Conservation (phyloP, 441 rosid species). For the Breynia disticha region DNA sequence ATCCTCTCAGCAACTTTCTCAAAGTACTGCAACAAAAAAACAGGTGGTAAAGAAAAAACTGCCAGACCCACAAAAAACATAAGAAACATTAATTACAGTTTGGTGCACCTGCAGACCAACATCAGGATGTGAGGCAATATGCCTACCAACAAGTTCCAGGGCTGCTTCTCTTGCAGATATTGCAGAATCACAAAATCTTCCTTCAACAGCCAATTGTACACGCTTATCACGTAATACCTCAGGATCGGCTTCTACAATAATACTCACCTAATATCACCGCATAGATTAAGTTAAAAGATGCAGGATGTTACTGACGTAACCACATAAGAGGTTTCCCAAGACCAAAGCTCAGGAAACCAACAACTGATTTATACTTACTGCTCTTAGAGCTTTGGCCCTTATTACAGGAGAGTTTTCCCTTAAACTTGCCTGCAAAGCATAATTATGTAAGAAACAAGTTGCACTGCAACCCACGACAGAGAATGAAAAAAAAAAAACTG, state of each 20-base stretch:
- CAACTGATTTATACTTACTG: constrained; percentile 37
- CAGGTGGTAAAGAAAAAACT: constrained; percentile 4
- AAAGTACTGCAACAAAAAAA: constrained; percentile 58
- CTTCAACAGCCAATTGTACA: constrained; percentile 96
- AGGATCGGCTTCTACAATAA: constrained; percentile 96
- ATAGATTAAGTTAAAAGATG: constrained; percentile 16
- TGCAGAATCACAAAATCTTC: constrained; percentile 99
- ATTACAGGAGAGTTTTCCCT: constrained; percentile 94
- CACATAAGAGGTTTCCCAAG: not conserved
- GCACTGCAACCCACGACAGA: constrained; percentile 9
- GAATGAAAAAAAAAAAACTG: constrained; percentile 11
- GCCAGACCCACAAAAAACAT: constrained; percentile 7
- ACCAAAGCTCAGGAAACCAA: constrained; percentile 10
- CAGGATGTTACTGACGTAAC: not conserved
- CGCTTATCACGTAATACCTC: constrained; percentile 91
- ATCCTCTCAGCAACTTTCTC: constrained; percentile 98
- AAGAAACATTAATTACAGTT: constrained; percentile 11
- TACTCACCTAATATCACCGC: constrained; percentile 57
- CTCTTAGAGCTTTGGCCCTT: constrained; percentile 94
- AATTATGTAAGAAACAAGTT: constrained; percentile 23
- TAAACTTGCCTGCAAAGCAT: constrained; percentile 70
- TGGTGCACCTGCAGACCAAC: constrained; percentile 77
- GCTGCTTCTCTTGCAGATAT: constrained; percentile 99
- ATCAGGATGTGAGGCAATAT: constrained; percentile 97
- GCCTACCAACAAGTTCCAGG: constrained; percentile 96